Evolutionary conservation across 2,329 filamentous ascomycete genomes (phyloP).

Genomic region (Arthrinium phaeospermum): DNA sequence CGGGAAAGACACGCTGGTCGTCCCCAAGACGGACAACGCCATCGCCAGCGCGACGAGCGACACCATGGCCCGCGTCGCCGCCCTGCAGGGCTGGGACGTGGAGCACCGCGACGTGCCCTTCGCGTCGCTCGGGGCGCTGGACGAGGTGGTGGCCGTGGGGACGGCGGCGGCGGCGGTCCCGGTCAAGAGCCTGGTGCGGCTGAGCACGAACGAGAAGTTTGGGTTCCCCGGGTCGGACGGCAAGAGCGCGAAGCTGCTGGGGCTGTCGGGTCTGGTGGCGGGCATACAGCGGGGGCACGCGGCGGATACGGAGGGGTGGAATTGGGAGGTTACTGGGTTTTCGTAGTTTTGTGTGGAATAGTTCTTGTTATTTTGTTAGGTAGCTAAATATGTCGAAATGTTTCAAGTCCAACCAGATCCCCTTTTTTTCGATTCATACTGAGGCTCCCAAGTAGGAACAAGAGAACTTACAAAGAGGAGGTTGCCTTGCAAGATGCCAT

Average conservation of each 20-base stretch:
- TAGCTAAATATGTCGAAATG: too few relatives aligned
- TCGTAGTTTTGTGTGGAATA: not conserved
- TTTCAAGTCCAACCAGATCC: too few relatives aligned
- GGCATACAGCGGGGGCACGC: constrained; percentile 19
- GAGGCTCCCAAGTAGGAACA: too few relatives aligned
- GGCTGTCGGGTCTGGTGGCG: constrained; percentile 18
- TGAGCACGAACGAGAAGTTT: constrained; percentile 23
- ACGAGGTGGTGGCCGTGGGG: constrained; percentile 10
- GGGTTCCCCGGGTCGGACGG: not conserved
- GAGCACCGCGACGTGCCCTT: constrained; percentile 22
- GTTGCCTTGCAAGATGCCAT: too few relatives aligned
- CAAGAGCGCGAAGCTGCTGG: constrained; percentile 9
- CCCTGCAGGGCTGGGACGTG: constrained; percentile 19
- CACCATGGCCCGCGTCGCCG: constrained; percentile 39
- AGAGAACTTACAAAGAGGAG: too few relatives aligned
- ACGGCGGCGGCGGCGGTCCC: constrained; percentile 22
- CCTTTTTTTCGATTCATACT: too few relatives aligned
- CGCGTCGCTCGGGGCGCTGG: constrained; percentile 9
- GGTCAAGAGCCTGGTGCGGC: constrained; percentile 18
- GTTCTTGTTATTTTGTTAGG: not conserved
- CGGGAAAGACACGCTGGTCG: constrained; percentile 10
- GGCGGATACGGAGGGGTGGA: constrained; percentile 21
- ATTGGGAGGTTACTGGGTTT: constrained; percentile 21
- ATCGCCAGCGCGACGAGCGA: constrained; percentile 24
- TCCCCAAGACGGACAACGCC: constrained; percentile 19